A percentile compares a stretch with the other conserved stretches of the same genome.
These are phyloP conservation scores for Flagelloscypha sp. DNA, from an alignment of 768 basidiomycete species.

Conservation along the genomic window DNA sequence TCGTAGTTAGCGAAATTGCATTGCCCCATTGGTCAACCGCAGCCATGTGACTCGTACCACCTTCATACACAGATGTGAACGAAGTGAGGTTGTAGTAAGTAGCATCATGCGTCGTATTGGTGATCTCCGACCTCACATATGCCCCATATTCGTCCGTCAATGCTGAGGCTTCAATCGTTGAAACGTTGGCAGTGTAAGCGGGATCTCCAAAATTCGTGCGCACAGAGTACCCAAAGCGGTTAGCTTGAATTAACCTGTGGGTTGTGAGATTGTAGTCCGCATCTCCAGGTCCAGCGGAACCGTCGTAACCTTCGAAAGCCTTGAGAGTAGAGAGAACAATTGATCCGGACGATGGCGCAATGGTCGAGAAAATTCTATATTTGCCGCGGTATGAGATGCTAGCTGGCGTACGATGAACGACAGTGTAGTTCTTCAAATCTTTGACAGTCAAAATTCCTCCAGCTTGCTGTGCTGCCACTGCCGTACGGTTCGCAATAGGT, in stretches of 20 bases:
- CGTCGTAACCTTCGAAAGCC: constrained; percentile 24
- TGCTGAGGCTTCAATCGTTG: constrained; percentile 21
- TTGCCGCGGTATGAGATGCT: constrained; percentile 20
- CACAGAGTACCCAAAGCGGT: constrained; percentile 26
- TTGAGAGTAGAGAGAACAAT: constrained; percentile 28
- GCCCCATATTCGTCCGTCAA: constrained; percentile 18
- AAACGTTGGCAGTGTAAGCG: constrained; percentile 29
- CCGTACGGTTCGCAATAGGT: constrained; percentile 10
- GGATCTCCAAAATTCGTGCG: constrained; percentile 27
- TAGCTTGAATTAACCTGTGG: constrained; percentile 26
- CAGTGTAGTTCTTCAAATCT: constrained; percentile 12
- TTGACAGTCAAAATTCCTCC: constrained; percentile 14
- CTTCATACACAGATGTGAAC: constrained; percentile 21
- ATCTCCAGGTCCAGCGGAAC: constrained; percentile 12
- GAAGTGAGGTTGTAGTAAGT: constrained; percentile 24
- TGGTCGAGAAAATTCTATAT: constrained; percentile 25
- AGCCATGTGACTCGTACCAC: constrained; percentile 29
- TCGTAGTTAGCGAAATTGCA: constrained; percentile 19
- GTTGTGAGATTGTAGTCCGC: constrained; percentile 23
- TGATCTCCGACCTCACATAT: constrained; percentile 19
- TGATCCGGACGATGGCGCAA: constrained; percentile 28
- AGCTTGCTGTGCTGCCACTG: constrained; percentile 6
- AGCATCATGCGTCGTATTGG: constrained; percentile 19
- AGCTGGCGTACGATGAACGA: constrained; percentile 14
- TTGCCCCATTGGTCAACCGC: constrained; percentile 24